Conservation (phyloP, 2,329 filamentous ascomycete species). For the Coniochaeta prunicola region DNA sequence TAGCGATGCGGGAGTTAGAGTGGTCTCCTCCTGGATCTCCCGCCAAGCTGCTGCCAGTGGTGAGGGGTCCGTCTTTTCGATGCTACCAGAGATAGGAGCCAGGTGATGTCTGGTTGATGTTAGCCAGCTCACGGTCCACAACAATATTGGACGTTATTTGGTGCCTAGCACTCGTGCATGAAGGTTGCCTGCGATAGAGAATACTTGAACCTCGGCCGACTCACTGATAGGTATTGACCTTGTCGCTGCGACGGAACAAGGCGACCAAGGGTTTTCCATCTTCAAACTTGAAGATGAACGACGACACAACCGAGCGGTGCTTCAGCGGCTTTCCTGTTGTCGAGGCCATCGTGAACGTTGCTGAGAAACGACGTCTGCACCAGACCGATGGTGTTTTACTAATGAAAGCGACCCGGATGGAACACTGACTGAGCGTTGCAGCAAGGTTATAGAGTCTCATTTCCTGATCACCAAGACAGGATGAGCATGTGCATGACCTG, state of each 20-base stretch:
- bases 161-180: background rate
- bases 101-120: slow-evolving; percentile 39
- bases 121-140: background rate
- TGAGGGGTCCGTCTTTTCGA: slow-evolving; percentile 44
- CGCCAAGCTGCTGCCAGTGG: slow-evolving; percentile 53
- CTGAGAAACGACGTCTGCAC: background rate
- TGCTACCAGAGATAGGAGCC: slow-evolving; percentile 55
- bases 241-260: slow-evolving; percentile 53
- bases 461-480: background rate
- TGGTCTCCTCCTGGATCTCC: slow-evolving; percentile 57
- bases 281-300: slow-evolving; percentile 42
- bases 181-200: background rate
- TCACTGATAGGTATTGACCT: slow-evolving; percentile 54
- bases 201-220: slow-evolving; percentile 12
- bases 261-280: slow-evolving; percentile 40
- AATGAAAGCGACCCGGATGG: background rate
- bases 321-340: slow-evolving; percentile 12
- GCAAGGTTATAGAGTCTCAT: background rate
- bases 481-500: background rate
- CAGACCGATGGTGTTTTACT: background rate
- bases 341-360: slow-evolving; percentile 12
- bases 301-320: slow-evolving; percentile 36
- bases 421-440: background rate
- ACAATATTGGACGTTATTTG: background rate
- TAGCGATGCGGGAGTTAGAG: slow-evolving; percentile 37